These are phyloP conservation scores for Boletus vinaceobasis DNA, from an alignment of 768 basidiomycete species.

Conservation along the genomic window DNA sequence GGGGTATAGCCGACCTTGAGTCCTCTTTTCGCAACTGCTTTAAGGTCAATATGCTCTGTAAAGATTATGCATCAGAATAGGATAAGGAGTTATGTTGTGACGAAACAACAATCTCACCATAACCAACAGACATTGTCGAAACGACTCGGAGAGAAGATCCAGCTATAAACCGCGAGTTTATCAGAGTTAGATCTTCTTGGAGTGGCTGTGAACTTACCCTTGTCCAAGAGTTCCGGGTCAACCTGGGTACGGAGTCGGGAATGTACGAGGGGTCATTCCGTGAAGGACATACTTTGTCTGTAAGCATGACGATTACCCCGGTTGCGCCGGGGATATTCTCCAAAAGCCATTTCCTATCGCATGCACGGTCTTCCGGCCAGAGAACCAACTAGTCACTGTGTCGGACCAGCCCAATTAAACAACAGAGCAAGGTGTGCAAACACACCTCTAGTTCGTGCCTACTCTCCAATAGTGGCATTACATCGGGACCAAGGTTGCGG, in stretches of 20 bases:
- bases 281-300: conserved; percentile 58
- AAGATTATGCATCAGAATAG: background rate
- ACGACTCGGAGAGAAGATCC: conserved; percentile 75
- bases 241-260: conserved; percentile 42
- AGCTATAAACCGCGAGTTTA: conserved; percentile 41
- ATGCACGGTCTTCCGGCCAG: conserved; percentile 53
- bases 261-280: background rate
- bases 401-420: background rate
- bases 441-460: conserved; percentile 54
- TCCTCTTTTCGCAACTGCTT: conserved; percentile 52
- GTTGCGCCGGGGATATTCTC: conserved; percentile 63
- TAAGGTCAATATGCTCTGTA: conserved; percentile 80
- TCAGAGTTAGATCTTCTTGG: background rate
- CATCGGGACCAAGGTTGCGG: conserved; percentile 59
- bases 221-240: conserved; percentile 55
- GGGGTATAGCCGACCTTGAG: conserved; percentile 89
- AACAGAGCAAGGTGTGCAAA: background rate
- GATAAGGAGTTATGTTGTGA: background rate
- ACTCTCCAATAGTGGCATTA: conserved; percentile 54
- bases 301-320: conserved; percentile 62
- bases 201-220: conserved; percentile 29
- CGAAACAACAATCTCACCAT: conserved; percentile 45
- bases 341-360: conserved; percentile 68
- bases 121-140: conserved; percentile 92
- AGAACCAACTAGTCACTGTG: conserved; percentile 37